Evolutionary conservation across 345 rosid genomes (phyloP).

Genomic region (Euclidium syriacum): DNA sequence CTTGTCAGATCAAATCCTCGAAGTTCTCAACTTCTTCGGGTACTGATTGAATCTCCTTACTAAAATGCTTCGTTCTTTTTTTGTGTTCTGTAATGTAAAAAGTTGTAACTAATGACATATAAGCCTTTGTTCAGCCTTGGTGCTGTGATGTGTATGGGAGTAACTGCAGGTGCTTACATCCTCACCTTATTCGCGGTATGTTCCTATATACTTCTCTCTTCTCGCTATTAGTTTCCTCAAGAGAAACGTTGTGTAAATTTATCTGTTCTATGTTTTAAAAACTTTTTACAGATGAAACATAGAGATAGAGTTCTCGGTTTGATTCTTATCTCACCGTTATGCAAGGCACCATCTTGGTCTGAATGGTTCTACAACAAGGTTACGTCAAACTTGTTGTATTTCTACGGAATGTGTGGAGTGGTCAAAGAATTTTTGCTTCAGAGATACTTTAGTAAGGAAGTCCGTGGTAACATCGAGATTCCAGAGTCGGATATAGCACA

Average conservation of each 20-base stretch:
- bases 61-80: neutral
- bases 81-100: neutral
- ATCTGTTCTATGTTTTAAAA: slow-evolving; percentile 11
- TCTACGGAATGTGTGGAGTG: slow-evolving; percentile 85
- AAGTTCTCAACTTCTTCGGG: slow-evolving; percentile 88
- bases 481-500: slow-evolving; percentile 91
- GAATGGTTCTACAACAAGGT: slow-evolving; percentile 92
- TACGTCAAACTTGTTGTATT: slow-evolving; percentile 67
- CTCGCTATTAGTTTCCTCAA: neutral
- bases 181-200: slow-evolving; percentile 84
- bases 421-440: slow-evolving; percentile 76
- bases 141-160: slow-evolving; percentile 95
- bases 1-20: slow-evolving; percentile 88
- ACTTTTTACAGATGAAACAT: slow-evolving; percentile 78
- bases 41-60: slow-evolving; percentile 19
- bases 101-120: neutral
- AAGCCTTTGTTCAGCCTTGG: slow-evolving; percentile 55
- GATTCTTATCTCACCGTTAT: slow-evolving; percentile 87
- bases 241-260: neutral
- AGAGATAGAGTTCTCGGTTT: slow-evolving; percentile 83
- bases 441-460: slow-evolving; percentile 97
- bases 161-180: slow-evolving; percentile 91
- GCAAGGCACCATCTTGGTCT: slow-evolving; percentile 93
- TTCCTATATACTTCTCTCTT: neutral
- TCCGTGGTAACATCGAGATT: slow-evolving; percentile 69